These are phyloP conservation scores for Acacia crassicarpa DNA, from an alignment of 306 rosid species.

Conservation along the genomic window DNA sequence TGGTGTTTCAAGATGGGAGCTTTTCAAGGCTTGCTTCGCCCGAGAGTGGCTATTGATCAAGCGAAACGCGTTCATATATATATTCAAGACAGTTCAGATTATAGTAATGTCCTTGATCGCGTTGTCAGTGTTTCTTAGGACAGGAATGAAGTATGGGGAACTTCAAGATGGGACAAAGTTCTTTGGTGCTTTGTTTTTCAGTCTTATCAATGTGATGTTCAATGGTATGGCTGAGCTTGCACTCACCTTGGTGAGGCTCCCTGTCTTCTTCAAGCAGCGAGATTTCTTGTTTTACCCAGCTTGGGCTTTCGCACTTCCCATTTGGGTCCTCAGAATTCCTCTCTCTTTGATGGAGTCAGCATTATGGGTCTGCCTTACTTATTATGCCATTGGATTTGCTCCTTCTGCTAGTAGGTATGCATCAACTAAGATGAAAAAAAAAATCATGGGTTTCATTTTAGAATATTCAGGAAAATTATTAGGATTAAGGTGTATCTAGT, in stretches of 20 bases:
- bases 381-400: slow-evolving; percentile 79
- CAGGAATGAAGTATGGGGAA: slow-evolving; percentile 60
- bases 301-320: slow-evolving; percentile 79
- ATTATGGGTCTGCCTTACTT: slow-evolving; percentile 68
- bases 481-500: too few relatives aligned
- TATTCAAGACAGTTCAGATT: slow-evolving; percentile 74
- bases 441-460: not conserved
- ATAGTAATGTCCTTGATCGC: slow-evolving; percentile 59
- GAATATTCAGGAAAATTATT: not conserved
- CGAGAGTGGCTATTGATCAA: slow-evolving; percentile 76
- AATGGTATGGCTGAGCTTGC: slow-evolving; percentile 83
- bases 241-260: slow-evolving; percentile 60
- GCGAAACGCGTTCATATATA: slow-evolving; percentile 60
- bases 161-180: slow-evolving; percentile 61
- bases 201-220: slow-evolving; percentile 70
- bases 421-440: not conserved
- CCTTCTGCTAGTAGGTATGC: slow-evolving; percentile 76
- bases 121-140: slow-evolving; percentile 65
- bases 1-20: slow-evolving; percentile 65
- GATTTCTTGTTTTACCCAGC: slow-evolving; percentile 64
- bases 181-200: slow-evolving; percentile 69
- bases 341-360: slow-evolving; percentile 71
- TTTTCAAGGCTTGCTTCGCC: slow-evolving; percentile 70
- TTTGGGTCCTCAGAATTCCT: slow-evolving; percentile 72
- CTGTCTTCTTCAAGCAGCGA: slow-evolving; percentile 75